phyloP scores from a whole-genome alignment of 2,329 filamentous ascomycete species.

The Ascosphaera acerosa region DNA sequence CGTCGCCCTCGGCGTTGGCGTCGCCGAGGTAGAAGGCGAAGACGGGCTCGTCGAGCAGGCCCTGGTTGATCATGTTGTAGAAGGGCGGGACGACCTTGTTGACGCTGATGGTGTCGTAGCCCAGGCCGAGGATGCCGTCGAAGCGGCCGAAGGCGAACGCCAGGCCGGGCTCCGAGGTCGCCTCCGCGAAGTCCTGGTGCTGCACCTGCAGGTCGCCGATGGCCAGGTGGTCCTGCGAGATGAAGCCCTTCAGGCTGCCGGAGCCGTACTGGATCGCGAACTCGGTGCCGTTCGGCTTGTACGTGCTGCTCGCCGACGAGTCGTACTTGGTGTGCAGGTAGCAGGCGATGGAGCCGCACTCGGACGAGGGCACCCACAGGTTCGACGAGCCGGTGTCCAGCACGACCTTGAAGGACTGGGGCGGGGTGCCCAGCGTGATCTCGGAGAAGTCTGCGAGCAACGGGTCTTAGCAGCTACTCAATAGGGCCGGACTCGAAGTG shows the following conservation, averaged over 20 bases:
- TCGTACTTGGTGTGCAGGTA: constrained; percentile 96
- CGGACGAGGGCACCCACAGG: constrained; percentile 81
- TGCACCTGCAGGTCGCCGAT: constrained; percentile 81
- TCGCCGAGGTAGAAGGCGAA: constrained; percentile 92
- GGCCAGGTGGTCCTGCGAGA: constrained; percentile 63
- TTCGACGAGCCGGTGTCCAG: constrained; percentile 98
- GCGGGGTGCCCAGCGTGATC: constrained; percentile 73
- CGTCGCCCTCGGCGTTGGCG: constrained; percentile 39
- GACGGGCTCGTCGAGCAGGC: constrained; percentile 67
- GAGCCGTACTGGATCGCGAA: constrained; percentile 95
- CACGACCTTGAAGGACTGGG: constrained; percentile 93
- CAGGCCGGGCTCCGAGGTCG: constrained; percentile 80
- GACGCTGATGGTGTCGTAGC: constrained; percentile 90
- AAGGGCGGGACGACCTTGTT: constrained; percentile 88
- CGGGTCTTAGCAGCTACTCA: constrained; percentile 2
- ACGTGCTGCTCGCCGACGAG: constrained; percentile 64
- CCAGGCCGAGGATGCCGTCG: constrained; percentile 86
- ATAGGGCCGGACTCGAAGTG: too few relatives aligned
- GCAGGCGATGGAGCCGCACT: constrained; percentile 90
- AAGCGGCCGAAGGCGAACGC: constrained; percentile 96
- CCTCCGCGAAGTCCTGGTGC: constrained; percentile 86
- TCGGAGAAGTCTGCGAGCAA: constrained; percentile 63
- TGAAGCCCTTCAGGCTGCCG: constrained; percentile 74
- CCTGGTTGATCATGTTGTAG: constrained; percentile 85
- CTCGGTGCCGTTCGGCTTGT: constrained; percentile 75